Evolutionary conservation across 176 grass and related monocot genomes (phyloP).

Genomic region (Hyparrhenia diplandra): DNA sequence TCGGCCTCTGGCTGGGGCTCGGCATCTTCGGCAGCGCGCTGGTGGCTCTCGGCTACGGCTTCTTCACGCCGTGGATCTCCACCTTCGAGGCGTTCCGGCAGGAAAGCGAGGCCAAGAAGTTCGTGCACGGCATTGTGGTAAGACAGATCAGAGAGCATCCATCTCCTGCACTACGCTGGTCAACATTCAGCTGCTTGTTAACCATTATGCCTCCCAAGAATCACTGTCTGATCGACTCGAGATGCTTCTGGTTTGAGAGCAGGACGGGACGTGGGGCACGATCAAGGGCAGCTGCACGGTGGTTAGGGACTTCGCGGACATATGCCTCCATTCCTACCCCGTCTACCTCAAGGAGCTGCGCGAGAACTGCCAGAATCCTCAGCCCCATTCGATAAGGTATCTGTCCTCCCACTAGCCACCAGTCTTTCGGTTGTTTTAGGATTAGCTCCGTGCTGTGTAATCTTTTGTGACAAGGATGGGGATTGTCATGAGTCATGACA

Average conservation of each 20-base stretch:
- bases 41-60: slow-evolving; percentile 79
- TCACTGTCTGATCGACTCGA: not conserved
- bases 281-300: slow-evolving; percentile 95
- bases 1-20: slow-evolving; percentile 72
- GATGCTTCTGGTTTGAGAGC: slow-evolving; percentile 14
- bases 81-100: slow-evolving; percentile 96
- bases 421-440: slow-evolving; percentile 13
- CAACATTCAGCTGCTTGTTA: not conserved
- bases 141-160: too few species aligned
- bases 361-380: slow-evolving; percentile 39
- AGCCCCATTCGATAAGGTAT: slow-evolving; percentile 81
- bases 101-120: slow-evolving; percentile 70
- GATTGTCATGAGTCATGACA: too few species aligned
- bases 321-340: slow-evolving; percentile 78
- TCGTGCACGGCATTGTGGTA: slow-evolving; percentile 75
- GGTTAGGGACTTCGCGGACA: slow-evolving; percentile 82
- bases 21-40: slow-evolving; percentile 73
- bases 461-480: not conserved
- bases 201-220: not conserved
- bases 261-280: slow-evolving; percentile 96
- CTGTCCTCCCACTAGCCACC: not conserved
- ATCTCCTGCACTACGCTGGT: not conserved
- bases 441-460: not conserved
- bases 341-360: slow-evolving; percentile 72
- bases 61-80: slow-evolving; percentile 90